A percentile compares a stretch with the other conserved stretches of the same genome.
Evolutionary conservation across 768 basidiomycete species (phyloP).

Genomic region (Mycena belliarum): DNA sequence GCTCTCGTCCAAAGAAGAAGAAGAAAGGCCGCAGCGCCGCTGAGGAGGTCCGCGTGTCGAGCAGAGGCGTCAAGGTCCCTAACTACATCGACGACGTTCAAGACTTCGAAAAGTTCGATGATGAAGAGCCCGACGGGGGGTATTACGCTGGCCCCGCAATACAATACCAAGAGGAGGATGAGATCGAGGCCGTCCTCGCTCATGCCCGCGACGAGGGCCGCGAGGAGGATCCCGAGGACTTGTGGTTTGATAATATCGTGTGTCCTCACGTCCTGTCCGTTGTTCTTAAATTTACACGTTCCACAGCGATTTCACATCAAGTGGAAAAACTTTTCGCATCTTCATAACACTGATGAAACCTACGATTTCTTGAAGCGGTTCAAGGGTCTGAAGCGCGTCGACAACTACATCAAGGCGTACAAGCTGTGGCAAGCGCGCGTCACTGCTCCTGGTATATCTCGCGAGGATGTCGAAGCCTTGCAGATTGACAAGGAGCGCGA

Average conservation of each 20-base stretch:
- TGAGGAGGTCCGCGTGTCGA: slow-evolving; percentile 78
- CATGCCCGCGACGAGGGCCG: slow-evolving; percentile 86
- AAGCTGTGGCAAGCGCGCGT: slow-evolving; percentile 71
- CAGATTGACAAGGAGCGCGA: slow-evolving; percentile 89
- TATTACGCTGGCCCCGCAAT: slow-evolving; percentile 57
- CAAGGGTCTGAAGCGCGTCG: slow-evolving; percentile 94
- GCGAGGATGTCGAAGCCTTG: slow-evolving; percentile 88
- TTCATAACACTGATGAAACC: slow-evolving; percentile 99
- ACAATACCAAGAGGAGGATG: slow-evolving; percentile 71
- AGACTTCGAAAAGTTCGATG: slow-evolving; percentile 72
- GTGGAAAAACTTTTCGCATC: slow-evolving; percentile 97
- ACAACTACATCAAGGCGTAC: slow-evolving; percentile 97
- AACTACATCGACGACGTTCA: slow-evolving; percentile 85
- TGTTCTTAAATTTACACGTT: slow-evolving; percentile 17
- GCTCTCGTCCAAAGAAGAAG: slow-evolving; percentile 85
- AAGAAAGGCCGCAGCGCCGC: slow-evolving; percentile 58
- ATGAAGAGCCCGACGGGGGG: slow-evolving; percentile 57
- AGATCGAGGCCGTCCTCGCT: slow-evolving; percentile 89
- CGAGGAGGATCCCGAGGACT: slow-evolving; percentile 73
- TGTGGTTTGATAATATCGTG: slow-evolving; percentile 89
- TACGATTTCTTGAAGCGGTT: slow-evolving; percentile 95
- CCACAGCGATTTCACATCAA: slow-evolving; percentile 95
- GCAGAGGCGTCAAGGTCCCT: slow-evolving; percentile 74
- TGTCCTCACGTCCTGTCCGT: slow-evolving; percentile 23
- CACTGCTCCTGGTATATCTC: slow-evolving; percentile 62